Evolutionary conservation across 2,329 filamentous ascomycete genomes (phyloP), one percentile per base, ranked within the genome.

Genomic region (Orbilia blumenaviensis): DNA sequence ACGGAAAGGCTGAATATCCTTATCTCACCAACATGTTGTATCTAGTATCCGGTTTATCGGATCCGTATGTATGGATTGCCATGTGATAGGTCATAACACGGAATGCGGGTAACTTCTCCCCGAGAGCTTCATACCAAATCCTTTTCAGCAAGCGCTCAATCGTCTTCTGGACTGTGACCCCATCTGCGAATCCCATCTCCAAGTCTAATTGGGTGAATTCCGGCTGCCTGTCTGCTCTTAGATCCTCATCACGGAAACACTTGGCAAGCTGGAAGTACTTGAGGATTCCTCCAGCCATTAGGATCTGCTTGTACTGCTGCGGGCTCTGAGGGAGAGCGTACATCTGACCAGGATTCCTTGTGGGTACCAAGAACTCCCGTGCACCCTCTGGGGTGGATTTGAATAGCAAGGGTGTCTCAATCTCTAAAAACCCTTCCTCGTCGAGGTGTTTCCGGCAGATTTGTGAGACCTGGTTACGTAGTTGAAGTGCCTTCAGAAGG

Each of bases 371-470:
- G 78, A 99, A 99, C 82, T 99, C 95, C 56, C 94, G 87, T 0
- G 95, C 96, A 0, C 95, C 95, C 84, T 99, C 95, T 0, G 95
- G 93, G 0, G 95, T 99, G 0, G 95, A 97, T 83, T 98, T 99
- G 87, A 99, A 99, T 0, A 99, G 86, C 2, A 97, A 85, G 0
- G 95, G 95, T 0, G 95, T 99, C 82, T 99, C 95, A 32, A 98
- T 88, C 79, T 98, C 91, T 10, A 87, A 85, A 80, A 94, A 94
- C 0, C 85, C 86, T 25, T 86, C 85, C 3, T 85, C 82, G 14
- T 86, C 84, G 32, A 93, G 84, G 66, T 87, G 85, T 7, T 85
- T 81, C 50, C 86, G 85, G 77, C 85, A 88, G 32, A 86, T 83
- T 71, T 85, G 85, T 3, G 84, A 85, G 2, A 90, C 86, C 78